phyloP scores from a whole-genome alignment of 1,284 basidiomycete species.

The Coniferiporia weirii region DNA sequence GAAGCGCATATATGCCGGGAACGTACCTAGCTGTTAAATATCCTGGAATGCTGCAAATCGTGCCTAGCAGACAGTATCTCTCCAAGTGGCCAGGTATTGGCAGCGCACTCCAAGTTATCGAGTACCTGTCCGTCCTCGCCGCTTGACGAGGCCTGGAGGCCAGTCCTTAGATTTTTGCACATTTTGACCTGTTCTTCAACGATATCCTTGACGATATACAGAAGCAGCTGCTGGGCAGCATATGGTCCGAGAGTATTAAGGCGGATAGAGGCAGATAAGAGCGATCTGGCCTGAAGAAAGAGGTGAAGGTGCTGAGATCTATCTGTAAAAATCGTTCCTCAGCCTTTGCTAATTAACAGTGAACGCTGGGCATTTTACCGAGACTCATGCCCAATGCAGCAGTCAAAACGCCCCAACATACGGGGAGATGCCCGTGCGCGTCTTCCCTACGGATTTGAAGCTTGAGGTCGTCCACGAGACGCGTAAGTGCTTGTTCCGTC shows the following conservation, averaged over 20 bases:
- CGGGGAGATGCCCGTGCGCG: conserved; percentile 77
- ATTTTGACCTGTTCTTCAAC: conserved; percentile 49
- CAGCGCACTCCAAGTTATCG: conserved; percentile 51
- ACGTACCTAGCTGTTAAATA: conserved; percentile 80
- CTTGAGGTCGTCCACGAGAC: conserved; percentile 65
- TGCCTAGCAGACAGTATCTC: conserved; percentile 89
- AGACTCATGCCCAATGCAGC: conserved; percentile 70
- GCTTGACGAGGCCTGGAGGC: conserved; percentile 23
- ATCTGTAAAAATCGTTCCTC: conserved; percentile 37
- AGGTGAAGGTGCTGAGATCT: conserved; percentile 80
- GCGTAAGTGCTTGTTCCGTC: conserved; percentile 24
- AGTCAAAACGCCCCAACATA: conserved; percentile 87
- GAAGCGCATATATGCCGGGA: too few relatives aligned
- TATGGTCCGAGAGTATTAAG: conserved; percentile 94
- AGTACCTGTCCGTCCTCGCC: conserved; percentile 29
- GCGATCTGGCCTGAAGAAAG: conserved; percentile 86
- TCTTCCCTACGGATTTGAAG: conserved; percentile 56
- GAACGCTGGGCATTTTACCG: conserved; percentile 41
- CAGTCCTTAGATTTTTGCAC: conserved; percentile 43
- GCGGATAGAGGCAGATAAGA: conserved; percentile 88
- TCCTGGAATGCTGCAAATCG: conserved; percentile 91
- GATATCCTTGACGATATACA: conserved; percentile 64
- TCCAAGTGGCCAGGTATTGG: conserved; percentile 94
- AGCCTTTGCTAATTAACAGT: neutral
- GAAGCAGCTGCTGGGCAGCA: conserved; percentile 80